These are phyloP conservation scores for Xerocomellus amylosporus DNA, from an alignment of 768 basidiomycete genomes.

Conservation along the genomic window DNA sequence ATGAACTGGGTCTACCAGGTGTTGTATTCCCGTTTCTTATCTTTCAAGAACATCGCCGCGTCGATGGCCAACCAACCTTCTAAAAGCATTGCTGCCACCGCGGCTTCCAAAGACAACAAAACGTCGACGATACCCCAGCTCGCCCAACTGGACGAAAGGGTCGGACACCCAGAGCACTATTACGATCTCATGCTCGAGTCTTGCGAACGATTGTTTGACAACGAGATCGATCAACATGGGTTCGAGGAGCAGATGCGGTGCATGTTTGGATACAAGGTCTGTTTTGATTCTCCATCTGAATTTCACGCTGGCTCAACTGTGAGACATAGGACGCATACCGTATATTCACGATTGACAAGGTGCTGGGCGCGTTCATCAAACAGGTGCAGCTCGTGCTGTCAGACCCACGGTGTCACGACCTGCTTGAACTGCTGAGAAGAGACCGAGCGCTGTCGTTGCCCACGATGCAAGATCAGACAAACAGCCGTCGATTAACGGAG, in stretches of 20 bases:
- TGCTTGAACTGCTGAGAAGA: slow-evolving; percentile 66
- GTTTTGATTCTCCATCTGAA: neutral
- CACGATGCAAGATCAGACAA: slow-evolving; percentile 70
- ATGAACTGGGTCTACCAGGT: slow-evolving; percentile 46
- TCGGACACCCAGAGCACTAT: slow-evolving; percentile 57
- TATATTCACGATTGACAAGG: slow-evolving; percentile 92
- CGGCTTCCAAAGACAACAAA: slow-evolving; percentile 29
- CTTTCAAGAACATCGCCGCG: slow-evolving; percentile 70
- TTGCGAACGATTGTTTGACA: slow-evolving; percentile 89
- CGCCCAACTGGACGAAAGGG: slow-evolving; percentile 33
- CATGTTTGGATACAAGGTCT: slow-evolving; percentile 81
- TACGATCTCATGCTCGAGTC: slow-evolving; percentile 83
- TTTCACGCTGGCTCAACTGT: slow-evolving; percentile 1
- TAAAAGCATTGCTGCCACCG: neutral
- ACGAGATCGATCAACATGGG: slow-evolving; percentile 78
- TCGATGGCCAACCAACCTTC: slow-evolving; percentile 37
- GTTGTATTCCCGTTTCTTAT: slow-evolving; percentile 74
- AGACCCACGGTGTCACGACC: slow-evolving; percentile 68
- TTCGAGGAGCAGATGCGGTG: slow-evolving; percentile 92
- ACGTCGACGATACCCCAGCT: slow-evolving; percentile 29
- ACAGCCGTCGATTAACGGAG: slow-evolving; percentile 63
- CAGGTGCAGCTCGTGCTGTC: slow-evolving; percentile 77
- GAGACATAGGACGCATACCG: slow-evolving; percentile 66
- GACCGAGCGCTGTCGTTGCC: slow-evolving; percentile 58
- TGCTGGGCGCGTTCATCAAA: slow-evolving; percentile 85